These are phyloP conservation scores for Geotrichum citri-aurantii DNA, from an alignment of 1,139 yeast genomes.

Conservation along the genomic window DNA sequence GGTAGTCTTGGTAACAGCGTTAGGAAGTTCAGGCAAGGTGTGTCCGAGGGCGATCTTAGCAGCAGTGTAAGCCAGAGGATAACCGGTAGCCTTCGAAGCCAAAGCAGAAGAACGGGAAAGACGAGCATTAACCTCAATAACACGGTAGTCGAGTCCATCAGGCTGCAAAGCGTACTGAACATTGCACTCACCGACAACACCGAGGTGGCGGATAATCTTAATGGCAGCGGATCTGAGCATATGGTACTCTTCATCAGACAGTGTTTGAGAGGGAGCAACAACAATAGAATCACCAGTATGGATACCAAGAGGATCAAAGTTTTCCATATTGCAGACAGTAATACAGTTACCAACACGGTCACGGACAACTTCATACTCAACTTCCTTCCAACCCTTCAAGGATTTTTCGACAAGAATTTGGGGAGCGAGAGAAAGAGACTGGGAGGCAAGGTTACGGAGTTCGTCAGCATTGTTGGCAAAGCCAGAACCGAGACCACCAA, in stretches of 20 bases:
- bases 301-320: constrained; percentile 96
- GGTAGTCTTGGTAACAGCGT: constrained; percentile 90
- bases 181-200: constrained; percentile 99
- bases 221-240: constrained; percentile 98
- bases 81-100: constrained; percentile 98
- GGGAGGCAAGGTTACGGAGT: constrained; percentile 79
- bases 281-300: constrained; percentile 99
- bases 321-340: constrained; percentile 99
- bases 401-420: constrained; percentile 93
- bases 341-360: constrained; percentile 97
- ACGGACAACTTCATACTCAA: constrained; percentile 97
- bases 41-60: constrained; percentile 95
- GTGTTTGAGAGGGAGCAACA: constrained; percentile 97
- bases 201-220: constrained; percentile 93
- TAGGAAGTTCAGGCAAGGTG: constrained; percentile 90
- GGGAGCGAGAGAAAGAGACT: constrained; percentile 83
- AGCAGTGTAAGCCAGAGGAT: constrained; percentile 96
- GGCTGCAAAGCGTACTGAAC: constrained; percentile 97
- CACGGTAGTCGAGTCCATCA: constrained; percentile 90
- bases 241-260: constrained; percentile 95
- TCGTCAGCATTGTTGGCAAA: constrained; percentile 82
- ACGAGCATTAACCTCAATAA: constrained; percentile 97
- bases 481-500: constrained; percentile 98
- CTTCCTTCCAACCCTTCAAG: constrained; percentile 99
- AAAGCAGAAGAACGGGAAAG: constrained; percentile 95